Evolutionary conservation across 192 early-diverging fungal species (phyloP).

Genomic region (Coemansia pectinata): DNA sequence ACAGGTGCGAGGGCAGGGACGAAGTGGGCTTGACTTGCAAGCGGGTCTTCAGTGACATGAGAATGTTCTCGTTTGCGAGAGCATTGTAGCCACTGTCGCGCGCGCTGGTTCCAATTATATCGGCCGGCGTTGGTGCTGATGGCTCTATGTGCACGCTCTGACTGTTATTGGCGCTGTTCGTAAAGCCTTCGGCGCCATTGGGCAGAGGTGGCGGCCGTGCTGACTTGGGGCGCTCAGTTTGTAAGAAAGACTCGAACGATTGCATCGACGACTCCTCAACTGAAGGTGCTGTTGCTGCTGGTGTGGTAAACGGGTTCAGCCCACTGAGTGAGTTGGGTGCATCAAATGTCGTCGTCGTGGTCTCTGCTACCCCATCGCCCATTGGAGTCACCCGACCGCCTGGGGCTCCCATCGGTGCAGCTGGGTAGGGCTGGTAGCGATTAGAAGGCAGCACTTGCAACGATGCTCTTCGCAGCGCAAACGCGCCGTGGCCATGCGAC

Average conservation of each 20-base stretch:
- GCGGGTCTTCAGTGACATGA: slow-evolving; percentile 16
- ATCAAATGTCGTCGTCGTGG: not conserved
- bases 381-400: not conserved
- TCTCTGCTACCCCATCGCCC: not conserved
- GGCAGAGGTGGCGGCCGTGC: not conserved
- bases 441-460: slow-evolving; percentile 34
- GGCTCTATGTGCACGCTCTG: not conserved
- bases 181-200: not conserved
- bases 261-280: not conserved
- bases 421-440: slow-evolving; percentile 43
- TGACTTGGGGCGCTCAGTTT: not conserved
- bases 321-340: slow-evolving; percentile 1
- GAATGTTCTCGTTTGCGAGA: not conserved
- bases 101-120: not conserved
- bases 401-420: not conserved
- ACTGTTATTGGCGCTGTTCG: not conserved
- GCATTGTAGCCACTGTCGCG: not conserved
- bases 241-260: not conserved
- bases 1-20: slow-evolving; percentile 35
- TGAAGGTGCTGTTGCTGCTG: not conserved
- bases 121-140: slow-evolving; percentile 1
- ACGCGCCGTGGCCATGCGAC: not conserved
- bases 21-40: slow-evolving; percentile 36
- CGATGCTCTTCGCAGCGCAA: slow-evolving; percentile 36
- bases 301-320: slow-evolving; percentile 7